These are phyloP conservation scores for Hermanozyma aechmeae DNA, from an alignment of 805 yeast species.

Conservation along the genomic window DNA sequence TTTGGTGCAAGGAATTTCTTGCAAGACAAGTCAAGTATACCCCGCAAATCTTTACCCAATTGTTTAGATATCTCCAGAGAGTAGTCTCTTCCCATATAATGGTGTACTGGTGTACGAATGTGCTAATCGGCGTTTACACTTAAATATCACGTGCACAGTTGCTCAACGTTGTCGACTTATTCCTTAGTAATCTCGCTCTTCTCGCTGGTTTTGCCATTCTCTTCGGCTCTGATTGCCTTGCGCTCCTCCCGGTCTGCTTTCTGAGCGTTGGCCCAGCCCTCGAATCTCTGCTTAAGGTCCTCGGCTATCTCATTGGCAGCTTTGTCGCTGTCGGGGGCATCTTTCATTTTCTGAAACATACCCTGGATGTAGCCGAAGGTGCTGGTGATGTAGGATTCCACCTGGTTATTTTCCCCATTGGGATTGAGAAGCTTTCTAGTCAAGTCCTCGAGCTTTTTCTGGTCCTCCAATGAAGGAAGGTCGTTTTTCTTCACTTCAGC, in stretches of 20 bases:
- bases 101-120: too few relatives aligned
- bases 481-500: not conserved
- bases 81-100: too few relatives aligned
- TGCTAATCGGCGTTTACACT: too few relatives aligned
- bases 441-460: slow-evolving; percentile 2
- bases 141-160: too few relatives aligned
- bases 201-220: too few relatives aligned
- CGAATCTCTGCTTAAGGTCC: slow-evolving; percentile 19
- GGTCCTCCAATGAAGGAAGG: slow-evolving; percentile 4
- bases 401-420: slow-evolving; percentile 16
- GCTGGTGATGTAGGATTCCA: slow-evolving; percentile 17
- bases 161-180: too few relatives aligned
- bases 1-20: too few relatives aligned
- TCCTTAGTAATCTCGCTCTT: too few relatives aligned
- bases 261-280: slow-evolving; percentile 15
- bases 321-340: slow-evolving; percentile 21
- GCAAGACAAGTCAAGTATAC: too few relatives aligned
- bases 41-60: too few relatives aligned
- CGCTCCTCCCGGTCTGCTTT: not conserved
- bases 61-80: too few relatives aligned
- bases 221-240: too few relatives aligned
- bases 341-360: slow-evolving; percentile 19
- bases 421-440: slow-evolving; percentile 15
- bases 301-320: slow-evolving; percentile 26
- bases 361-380: slow-evolving; percentile 18